phyloP scores from a whole-genome alignment of 768 basidiomycete species.

The Podaxis sp. region DNA sequence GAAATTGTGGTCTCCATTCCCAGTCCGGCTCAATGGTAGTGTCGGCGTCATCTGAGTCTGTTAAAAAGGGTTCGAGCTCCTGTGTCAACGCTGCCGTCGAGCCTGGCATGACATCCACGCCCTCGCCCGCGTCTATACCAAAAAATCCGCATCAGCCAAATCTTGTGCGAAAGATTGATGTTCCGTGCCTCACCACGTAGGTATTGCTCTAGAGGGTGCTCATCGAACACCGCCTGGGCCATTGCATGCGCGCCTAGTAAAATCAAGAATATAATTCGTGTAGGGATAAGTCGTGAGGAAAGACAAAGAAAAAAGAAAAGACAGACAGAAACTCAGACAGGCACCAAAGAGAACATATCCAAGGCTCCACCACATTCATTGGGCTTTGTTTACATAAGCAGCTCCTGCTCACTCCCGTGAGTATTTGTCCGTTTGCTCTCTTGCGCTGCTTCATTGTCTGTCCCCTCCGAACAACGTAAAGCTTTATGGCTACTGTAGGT shows the following conservation, averaged over 20 bases:
- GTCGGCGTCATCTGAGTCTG: slow-evolving; percentile 24
- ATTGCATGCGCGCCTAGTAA: slow-evolving; percentile 35
- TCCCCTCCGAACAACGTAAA: background rate
- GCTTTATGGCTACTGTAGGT: background rate
- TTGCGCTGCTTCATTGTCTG: background rate
- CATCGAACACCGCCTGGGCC: slow-evolving; percentile 79
- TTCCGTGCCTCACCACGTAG: slow-evolving; percentile 52
- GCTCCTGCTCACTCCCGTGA: background rate
- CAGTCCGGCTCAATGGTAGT: slow-evolving; percentile 25
- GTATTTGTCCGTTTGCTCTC: background rate
- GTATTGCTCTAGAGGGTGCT: slow-evolving; percentile 75
- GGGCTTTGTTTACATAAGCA: slow-evolving; percentile 15
- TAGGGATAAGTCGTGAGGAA: slow-evolving; percentile 10
- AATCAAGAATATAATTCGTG: slow-evolving; percentile 9
- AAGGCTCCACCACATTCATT: background rate
- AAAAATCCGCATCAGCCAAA: background rate
- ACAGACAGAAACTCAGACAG: background rate
- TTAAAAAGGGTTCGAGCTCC: slow-evolving; percentile 35
- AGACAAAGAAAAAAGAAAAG: slow-evolving; percentile 6
- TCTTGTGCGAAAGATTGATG: background rate
- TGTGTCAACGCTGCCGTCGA: slow-evolving; percentile 38
- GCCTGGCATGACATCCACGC: slow-evolving; percentile 54
- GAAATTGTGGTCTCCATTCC: slow-evolving; percentile 39
- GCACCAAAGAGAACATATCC: background rate
- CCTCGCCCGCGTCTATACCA: slow-evolving; percentile 58